These are phyloP conservation scores for Mortierella sp. DNA, from an alignment of 371 early-diverging fungal genomes.

Conservation along the genomic window DNA sequence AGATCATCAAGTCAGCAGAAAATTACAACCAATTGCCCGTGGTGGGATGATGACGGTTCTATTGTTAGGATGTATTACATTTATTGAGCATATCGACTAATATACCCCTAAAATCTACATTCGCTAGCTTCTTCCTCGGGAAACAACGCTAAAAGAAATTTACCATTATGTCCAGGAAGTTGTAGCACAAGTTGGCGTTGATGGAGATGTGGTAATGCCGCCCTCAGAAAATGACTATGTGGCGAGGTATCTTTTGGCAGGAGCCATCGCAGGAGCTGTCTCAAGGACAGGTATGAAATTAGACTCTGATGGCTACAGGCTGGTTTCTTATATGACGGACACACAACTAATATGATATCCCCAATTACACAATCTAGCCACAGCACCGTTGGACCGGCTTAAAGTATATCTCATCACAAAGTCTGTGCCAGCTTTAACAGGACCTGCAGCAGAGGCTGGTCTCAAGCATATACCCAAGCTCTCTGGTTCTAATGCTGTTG, in stretches of 20 bases:
- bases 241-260: constrained; percentile 76
- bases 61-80: too few relatives aligned
- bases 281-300: constrained; percentile 66
- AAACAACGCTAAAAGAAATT: constrained; percentile 67
- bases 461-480: constrained; percentile 51
- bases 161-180: constrained; percentile 71
- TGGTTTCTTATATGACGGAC: not conserved
- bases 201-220: constrained; percentile 72
- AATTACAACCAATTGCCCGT: too few relatives aligned
- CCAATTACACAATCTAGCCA: constrained; percentile 39
- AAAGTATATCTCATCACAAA: constrained; percentile 81
- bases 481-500: constrained; percentile 16
- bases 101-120: not conserved
- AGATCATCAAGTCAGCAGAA: too few relatives aligned
- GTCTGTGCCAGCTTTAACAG: constrained; percentile 47
- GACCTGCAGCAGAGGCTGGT: constrained; percentile 32
- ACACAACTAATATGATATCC: not conserved
- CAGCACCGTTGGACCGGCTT: constrained; percentile 85
- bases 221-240: constrained; percentile 60
- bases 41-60: too few relatives aligned
- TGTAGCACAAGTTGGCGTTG: constrained; percentile 68
- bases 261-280: constrained; percentile 84
- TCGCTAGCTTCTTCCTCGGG: constrained; percentile 61
- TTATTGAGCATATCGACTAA: too few relatives aligned
- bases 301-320: too few relatives aligned